A percentile compares a stretch with the other conserved stretches of the same genome.
Evolutionary conservation across 345 rosid species (phyloP).

Genomic region (Capsella bursapastoris): DNA sequence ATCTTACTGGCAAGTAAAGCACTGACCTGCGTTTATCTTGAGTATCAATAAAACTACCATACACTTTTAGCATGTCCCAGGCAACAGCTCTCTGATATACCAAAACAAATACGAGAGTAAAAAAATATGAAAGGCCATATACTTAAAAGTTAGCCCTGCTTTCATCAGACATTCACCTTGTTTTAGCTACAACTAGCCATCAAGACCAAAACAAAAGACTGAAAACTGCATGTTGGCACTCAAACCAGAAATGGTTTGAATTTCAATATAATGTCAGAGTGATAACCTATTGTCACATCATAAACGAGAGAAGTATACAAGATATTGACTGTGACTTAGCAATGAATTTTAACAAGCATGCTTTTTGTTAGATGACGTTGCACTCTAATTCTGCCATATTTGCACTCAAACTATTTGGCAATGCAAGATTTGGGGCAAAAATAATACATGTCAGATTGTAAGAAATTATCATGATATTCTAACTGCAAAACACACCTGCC

Average conservation of each 20-base stretch:
- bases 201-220: conserved; percentile 12
- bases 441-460: neutral
- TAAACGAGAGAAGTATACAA: neutral
- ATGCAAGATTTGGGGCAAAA: conserved; percentile 14
- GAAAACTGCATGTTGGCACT: conserved; percentile 15
- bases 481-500: conserved; percentile 71
- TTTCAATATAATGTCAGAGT: neutral
- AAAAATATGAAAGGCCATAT: neutral
- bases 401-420: conserved; percentile 14
- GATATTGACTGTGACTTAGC: conserved; percentile 16
- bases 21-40: conserved; percentile 85
- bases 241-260: conserved; percentile 8
- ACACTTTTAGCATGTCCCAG: conserved; percentile 97
- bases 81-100: conserved; percentile 72
- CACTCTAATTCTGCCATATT: conserved; percentile 18
- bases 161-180: conserved; percentile 24
- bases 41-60: conserved; percentile 75
- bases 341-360: conserved; percentile 10
- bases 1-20: conserved; percentile 1
- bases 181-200: conserved; percentile 28
- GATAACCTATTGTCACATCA: conserved; percentile 15
- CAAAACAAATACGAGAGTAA: conserved; percentile 24
- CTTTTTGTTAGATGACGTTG: conserved; percentile 8
- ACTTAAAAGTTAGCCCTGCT: conserved; percentile 12
- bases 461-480: neutral